These are phyloP conservation scores for Leccinum huronense DNA, from an alignment of 1,284 basidiomycete species.

Conservation along the genomic window DNA sequence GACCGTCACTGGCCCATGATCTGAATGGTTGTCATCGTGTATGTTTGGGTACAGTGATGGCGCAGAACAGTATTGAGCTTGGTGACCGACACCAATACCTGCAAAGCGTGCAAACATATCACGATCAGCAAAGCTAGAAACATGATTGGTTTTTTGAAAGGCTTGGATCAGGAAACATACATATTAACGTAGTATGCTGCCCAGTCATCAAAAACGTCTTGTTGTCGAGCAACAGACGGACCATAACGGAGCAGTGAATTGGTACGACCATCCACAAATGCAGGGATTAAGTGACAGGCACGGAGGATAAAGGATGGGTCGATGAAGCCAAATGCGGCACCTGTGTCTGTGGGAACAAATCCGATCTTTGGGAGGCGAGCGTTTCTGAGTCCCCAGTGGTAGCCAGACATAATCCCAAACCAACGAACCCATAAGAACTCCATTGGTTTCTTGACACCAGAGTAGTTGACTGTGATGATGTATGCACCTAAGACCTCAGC, in stretches of 20 bases:
- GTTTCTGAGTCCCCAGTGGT: constrained; percentile 11
- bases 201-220: neutral
- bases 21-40: neutral
- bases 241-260: neutral
- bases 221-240: neutral
- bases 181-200: neutral
- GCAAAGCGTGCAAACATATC: neutral
- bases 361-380: constrained; percentile 14
- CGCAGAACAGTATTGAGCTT: neutral
- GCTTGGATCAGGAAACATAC: neutral
- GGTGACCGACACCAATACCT: neutral
- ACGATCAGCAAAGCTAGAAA: neutral
- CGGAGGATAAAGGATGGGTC: constrained; percentile 15
- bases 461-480: neutral
- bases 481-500: constrained; percentile 12
- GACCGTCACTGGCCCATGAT: neutral
- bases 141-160: neutral
- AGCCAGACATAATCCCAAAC: neutral
- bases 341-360: constrained; percentile 4
- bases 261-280: constrained; percentile 5
- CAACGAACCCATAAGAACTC: no score
- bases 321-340: constrained; percentile 13
- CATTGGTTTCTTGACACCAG: constrained; percentile 3
- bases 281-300: constrained; percentile 15
- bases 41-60: neutral